These are phyloP conservation scores for Fraxinus americana DNA, from an alignment of 257 asterid genomes.

Conservation along the genomic window DNA sequence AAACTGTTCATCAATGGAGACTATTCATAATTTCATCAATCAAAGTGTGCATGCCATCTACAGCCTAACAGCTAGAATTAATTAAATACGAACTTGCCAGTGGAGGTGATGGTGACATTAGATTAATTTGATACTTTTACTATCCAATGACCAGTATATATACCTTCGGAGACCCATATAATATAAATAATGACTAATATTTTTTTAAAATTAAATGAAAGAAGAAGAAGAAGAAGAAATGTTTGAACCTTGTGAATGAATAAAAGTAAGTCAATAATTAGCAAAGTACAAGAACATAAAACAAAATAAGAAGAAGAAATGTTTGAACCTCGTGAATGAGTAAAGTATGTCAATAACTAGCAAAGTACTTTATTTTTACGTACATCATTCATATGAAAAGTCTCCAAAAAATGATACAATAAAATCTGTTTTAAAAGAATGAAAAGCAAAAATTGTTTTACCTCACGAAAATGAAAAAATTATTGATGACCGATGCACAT, in stretches of 20 bases:
- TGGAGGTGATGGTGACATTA: background rate
- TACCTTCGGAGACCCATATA: background rate
- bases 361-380: background rate
- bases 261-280: background rate
- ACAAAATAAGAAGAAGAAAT: background rate
- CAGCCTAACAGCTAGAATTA: conserved; percentile 18
- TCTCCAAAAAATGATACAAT: background rate
- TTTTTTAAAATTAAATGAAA: background rate
- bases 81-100: conserved; percentile 12
- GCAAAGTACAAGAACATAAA: background rate
- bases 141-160: background rate
- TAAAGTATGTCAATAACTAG: background rate
- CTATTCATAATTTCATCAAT: conserved; percentile 33
- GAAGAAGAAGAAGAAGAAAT: background rate
- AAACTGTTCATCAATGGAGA: conserved; percentile 55
- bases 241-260: background rate
- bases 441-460: background rate
- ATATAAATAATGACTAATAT: background rate
- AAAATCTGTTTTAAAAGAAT: background rate
- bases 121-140: conserved; percentile 16
- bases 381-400: background rate
- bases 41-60: conserved; percentile 16
- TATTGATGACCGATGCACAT: background rate
- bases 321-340: background rate
- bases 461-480: background rate